Percentiles rank a stretch among this genome's conserved stretches.
phyloP scores from a whole-genome alignment of 148 eudicot species.

The Chenopodium suecicum region DNA sequence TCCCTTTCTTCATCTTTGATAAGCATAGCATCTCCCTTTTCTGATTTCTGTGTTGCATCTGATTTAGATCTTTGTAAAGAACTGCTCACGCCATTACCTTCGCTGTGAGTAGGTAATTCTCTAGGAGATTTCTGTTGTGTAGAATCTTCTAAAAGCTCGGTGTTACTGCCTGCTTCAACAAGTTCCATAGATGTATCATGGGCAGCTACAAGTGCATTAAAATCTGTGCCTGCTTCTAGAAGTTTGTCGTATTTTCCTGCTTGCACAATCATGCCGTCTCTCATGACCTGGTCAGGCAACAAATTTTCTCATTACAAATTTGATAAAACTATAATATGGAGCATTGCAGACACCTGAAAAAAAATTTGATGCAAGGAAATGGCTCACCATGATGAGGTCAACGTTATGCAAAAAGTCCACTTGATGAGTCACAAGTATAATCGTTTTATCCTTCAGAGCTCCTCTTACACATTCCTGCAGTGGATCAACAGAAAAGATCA shows the following conservation, averaged over 20 bases:
- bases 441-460: slow-evolving; percentile 69
- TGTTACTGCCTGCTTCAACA: slow-evolving; percentile 54
- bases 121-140: slow-evolving; percentile 40
- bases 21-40: slow-evolving; percentile 60
- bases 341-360: background rate
- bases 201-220: slow-evolving; percentile 72
- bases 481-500: slow-evolving; percentile 20
- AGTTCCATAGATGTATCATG: slow-evolving; percentile 94
- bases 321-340: too few species aligned
- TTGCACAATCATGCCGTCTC: slow-evolving; percentile 88
- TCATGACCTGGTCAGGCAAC: slow-evolving; percentile 61
- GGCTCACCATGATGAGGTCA: slow-evolving; percentile 72
- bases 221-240: slow-evolving; percentile 62
- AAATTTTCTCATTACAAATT: background rate
- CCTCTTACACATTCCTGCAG: slow-evolving; percentile 90
- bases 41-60: background rate
- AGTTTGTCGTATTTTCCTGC: slow-evolving; percentile 73
- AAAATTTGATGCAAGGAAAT: background rate
- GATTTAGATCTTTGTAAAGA: slow-evolving; percentile 36
- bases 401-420: slow-evolving; percentile 93
- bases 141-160: slow-evolving; percentile 28
- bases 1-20: slow-evolving; percentile 89
- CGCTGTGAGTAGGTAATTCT: slow-evolving; percentile 25
- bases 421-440: slow-evolving; percentile 94
- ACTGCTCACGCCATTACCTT: slow-evolving; percentile 45